These are phyloP conservation scores for Paralagenidium karlingii DNA, from an alignment of 352 stramenopile genomes.

Conservation along the genomic window DNA sequence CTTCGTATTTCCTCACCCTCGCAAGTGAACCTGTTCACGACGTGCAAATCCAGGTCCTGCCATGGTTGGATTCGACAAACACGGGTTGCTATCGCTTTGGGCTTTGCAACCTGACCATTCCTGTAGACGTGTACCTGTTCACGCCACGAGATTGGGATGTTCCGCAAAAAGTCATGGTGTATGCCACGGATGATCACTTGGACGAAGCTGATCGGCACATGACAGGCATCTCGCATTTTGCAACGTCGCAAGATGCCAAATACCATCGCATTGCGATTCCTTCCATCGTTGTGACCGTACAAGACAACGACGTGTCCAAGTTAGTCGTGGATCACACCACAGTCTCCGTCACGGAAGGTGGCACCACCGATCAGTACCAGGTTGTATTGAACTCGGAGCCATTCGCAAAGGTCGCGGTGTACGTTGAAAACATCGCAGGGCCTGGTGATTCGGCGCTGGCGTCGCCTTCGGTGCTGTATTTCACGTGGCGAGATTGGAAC, in stretches of 20 bases:
- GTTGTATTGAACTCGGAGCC: conserved; percentile 45
- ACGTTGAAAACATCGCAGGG: conserved; percentile 26
- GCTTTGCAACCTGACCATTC: conserved; percentile 57
- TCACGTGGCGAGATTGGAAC: conserved; percentile 67
- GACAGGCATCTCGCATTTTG: conserved; percentile 55
- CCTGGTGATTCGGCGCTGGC: conserved; percentile 27
- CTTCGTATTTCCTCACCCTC: conserved; percentile 33
- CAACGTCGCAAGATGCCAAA: conserved; percentile 52
- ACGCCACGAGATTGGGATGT: conserved; percentile 53
- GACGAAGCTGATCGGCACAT: conserved; percentile 51
- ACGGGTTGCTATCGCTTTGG: conserved; percentile 63
- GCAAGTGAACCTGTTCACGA: conserved; percentile 44
- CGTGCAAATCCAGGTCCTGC: conserved; percentile 46
- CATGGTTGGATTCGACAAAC: conserved; percentile 42
- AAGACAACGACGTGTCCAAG: conserved; percentile 45
- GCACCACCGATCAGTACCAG: conserved; percentile 24
- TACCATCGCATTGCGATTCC: conserved; percentile 49
- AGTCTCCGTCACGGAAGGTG: conserved; percentile 30
- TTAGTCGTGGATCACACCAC: conserved; percentile 28
- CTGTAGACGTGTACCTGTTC: conserved; percentile 33
- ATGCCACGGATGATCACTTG: conserved; percentile 46
- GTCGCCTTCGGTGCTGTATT: conserved; percentile 20
- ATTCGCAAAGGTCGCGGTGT: conserved; percentile 48
- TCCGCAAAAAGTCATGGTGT: conserved; percentile 29
- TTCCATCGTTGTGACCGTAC: conserved; percentile 41